Base-by-base conservation (phyloP, 2,329 filamentous ascomycete species). In the Colletotrichum godetiae region DNA sequence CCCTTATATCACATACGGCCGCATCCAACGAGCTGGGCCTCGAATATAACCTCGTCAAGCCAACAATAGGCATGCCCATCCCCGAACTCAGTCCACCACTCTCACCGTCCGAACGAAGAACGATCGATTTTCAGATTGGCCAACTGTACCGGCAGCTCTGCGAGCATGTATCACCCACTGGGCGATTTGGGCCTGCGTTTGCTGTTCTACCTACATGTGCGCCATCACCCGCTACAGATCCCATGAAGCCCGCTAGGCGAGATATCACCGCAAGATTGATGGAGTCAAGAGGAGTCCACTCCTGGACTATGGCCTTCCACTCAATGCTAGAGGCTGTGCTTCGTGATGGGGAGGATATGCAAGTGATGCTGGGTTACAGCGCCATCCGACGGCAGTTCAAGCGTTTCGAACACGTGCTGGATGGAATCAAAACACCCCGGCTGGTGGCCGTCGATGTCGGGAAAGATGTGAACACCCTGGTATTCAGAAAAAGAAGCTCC, bases 301-400 rank as follows among this genome's bases (percentile, higher is more conserved):
- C 84, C 1, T 92, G 91, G 91, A 85, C 85, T 1, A 82, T 85
- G 37, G 88, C 89, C 0, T 92, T 92, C 67, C 85, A 89, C 52
- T 82, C 84, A 3, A 80, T 92, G 67, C 78, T 92, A 10, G 90
- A 92, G 75, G 84, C 84, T 0, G 81, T 89, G 3, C 79, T 92
- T 22, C 83, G 89, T 11, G 91, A 92, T 74, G 89, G 86, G 0
- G 90, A 92, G 78, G 90, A 92, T 75, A 85, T 89, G 82, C 84
- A 86, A 1, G 84, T 92, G 4, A 85, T 87, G 29, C 81, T 92
- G n/a, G 86, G 86, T 4, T 92, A 92, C 75, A 83, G 86, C 29
- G 80, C 84, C 5, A 86, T 92, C 3, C 84, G 91, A 61, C 79
- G 80, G 13, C 87, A 90, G n/a, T 87, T 89, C 68, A 78, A 82